Percentiles rank a stretch among this genome's conserved stretches.
Evolutionary conservation across 306 rosid species (phyloP).

Genomic region (Glycine tomentella): DNA sequence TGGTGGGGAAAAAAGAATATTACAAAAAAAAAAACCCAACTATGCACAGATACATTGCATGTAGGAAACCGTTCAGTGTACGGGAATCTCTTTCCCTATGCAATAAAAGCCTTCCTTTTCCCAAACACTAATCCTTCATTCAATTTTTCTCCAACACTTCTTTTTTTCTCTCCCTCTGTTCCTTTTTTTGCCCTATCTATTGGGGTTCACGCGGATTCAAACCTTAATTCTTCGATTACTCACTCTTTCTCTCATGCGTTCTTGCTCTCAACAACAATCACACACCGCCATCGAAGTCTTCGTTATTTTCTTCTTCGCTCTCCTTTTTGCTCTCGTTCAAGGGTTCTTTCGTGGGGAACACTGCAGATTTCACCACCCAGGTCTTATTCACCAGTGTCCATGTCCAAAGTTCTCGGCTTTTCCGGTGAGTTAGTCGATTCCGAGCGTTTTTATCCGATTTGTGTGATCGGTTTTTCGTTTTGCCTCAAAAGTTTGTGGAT

Average conservation of each 20-base stretch:
- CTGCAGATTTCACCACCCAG: slow-evolving; percentile 53
- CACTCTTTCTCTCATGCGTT: slow-evolving; percentile 55
- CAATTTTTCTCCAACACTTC: no score
- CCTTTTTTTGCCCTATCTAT: slow-evolving; percentile 73
- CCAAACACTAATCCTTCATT: slow-evolving; percentile 28
- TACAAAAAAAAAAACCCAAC: slow-evolving; percentile 64
- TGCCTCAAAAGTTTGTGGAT: slow-evolving; percentile 11
- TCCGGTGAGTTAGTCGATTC: slow-evolving; percentile 61
- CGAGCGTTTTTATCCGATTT: background rate
- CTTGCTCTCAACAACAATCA: slow-evolving; percentile 39
- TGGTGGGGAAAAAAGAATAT: slow-evolving; percentile 54
- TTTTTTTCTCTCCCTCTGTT: slow-evolving; percentile 26
- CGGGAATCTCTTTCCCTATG: slow-evolving; percentile 42
- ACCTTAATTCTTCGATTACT: background rate
- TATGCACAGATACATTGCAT: slow-evolving; percentile 82
- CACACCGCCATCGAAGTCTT: slow-evolving; percentile 9
- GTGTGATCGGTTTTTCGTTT: slow-evolving; percentile 26
- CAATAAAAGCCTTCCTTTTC: slow-evolving; percentile 51
- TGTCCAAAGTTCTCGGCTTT: slow-evolving; percentile 86
- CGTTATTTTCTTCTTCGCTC: slow-evolving; percentile 50
- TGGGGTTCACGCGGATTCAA: slow-evolving; percentile 58
- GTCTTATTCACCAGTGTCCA: slow-evolving; percentile 41
- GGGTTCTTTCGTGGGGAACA: slow-evolving; percentile 63
- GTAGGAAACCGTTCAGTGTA: slow-evolving; percentile 62
- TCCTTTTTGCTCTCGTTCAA: slow-evolving; percentile 77